A percentile compares a stretch with the other conserved stretches of the same genome.
These are phyloP conservation scores for Capsella bursapastoris DNA, from an alignment of 345 rosid genomes.

Conservation along the genomic window DNA sequence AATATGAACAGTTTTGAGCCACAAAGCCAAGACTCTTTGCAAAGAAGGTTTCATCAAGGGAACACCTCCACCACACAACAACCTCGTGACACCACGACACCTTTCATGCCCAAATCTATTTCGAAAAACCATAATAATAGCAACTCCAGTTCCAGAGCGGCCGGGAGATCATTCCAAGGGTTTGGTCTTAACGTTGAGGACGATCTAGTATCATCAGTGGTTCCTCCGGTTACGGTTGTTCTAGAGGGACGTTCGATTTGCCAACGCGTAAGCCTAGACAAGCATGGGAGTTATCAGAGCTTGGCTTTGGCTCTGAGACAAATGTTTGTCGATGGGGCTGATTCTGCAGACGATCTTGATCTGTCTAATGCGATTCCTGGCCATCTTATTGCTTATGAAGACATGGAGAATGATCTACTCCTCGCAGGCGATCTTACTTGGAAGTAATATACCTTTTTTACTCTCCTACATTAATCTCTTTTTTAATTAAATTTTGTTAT, in stretches of 20 bases:
- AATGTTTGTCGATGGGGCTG: conserved; percentile 71
- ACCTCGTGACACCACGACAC: conserved; percentile 24
- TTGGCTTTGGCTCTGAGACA: conserved; percentile 80
- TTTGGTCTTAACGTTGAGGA: conserved; percentile 59
- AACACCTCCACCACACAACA: conserved; percentile 23
- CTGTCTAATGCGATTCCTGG: conserved; percentile 88
- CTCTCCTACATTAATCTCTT: background rate
- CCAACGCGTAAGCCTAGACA: conserved; percentile 79
- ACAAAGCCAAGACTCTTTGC: conserved; percentile 58
- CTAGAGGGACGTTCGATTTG: conserved; percentile 93
- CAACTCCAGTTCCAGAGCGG: conserved; percentile 30
- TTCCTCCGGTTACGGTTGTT: conserved; percentile 84
- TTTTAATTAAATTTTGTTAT: background rate
- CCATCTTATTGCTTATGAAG: conserved; percentile 82
- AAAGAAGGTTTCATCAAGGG: conserved; percentile 57
- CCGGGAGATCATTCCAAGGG: conserved; percentile 39
- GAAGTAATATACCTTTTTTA: conserved; percentile 60
- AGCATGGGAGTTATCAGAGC: conserved; percentile 79
- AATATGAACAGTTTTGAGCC: conserved; percentile 56
- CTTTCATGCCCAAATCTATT: conserved; percentile 46
- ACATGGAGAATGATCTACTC: conserved; percentile 89
- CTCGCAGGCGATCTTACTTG: conserved; percentile 92
- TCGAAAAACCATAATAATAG: conserved; percentile 22
- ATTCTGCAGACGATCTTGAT: conserved; percentile 50
- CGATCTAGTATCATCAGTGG: conserved; percentile 65